phyloP scores from a whole-genome alignment of 2,329 filamentous ascomycete species.

The Endothia cerciana region DNA sequence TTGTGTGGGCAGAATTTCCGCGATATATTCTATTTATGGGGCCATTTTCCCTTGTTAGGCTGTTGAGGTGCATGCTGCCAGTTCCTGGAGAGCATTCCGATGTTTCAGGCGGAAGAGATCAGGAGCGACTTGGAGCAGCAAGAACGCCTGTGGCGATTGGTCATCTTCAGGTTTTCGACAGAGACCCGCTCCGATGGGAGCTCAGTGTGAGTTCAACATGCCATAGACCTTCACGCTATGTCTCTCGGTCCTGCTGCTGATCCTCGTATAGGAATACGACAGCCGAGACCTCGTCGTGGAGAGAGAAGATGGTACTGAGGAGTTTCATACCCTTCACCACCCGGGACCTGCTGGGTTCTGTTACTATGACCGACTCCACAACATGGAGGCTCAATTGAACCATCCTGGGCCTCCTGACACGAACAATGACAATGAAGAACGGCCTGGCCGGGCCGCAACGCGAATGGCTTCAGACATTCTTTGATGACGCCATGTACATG shows the following conservation, averaged over 20 bases:
- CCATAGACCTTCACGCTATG: not conserved
- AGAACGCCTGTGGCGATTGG: conserved; percentile 1
- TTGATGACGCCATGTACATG: not conserved
- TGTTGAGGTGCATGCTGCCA: not conserved
- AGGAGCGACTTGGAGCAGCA: not conserved
- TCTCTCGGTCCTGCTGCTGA: not conserved
- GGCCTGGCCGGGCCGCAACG: not conserved
- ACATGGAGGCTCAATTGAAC: not conserved
- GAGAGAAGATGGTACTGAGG: not conserved
- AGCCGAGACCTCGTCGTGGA: fast-evolving
- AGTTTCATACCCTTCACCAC: too few relatives aligned
- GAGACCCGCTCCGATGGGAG: not conserved
- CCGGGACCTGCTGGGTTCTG: not conserved
- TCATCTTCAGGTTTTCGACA: not conserved
- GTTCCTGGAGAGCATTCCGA: not conserved
- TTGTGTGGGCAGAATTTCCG: too few relatives aligned
- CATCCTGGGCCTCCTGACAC: not conserved
- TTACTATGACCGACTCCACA: not conserved
- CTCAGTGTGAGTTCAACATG: not conserved
- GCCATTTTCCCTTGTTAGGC: too few relatives aligned
- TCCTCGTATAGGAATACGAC: not conserved
- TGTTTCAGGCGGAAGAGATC: not conserved
- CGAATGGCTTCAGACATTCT: not conserved
- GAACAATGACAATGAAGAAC: not conserved
- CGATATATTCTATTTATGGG: too few relatives aligned